phyloP scores from a whole-genome alignment of 257 asterid species.

The Solanum rostratum region DNA sequence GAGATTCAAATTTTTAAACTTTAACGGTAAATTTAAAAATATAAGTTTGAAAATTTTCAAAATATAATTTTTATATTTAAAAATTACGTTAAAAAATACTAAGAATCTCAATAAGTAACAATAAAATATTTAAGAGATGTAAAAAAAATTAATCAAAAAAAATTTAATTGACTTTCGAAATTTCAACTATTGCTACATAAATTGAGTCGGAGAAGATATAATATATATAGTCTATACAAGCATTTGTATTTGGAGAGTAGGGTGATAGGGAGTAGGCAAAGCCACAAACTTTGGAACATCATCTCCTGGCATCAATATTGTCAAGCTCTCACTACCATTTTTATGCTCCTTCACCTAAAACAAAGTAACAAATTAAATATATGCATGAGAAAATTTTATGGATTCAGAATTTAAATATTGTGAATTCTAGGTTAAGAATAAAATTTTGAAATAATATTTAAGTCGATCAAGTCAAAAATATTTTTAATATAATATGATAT shows the following conservation, averaged over 20 bases:
- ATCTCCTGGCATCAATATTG: conserved; percentile 18
- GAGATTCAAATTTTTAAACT: no score
- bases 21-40: not conserved
- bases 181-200: not conserved
- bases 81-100: no score
- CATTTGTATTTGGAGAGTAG: not conserved
- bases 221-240: not conserved
- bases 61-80: not conserved
- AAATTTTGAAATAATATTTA: not conserved
- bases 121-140: no score
- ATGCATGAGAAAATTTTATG: not conserved
- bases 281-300: conserved; percentile 9
- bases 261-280: not conserved
- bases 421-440: not conserved
- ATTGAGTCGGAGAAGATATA: not conserved
- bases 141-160: not conserved
- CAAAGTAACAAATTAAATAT: not conserved
- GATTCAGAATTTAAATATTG: not conserved
- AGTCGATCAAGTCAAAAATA: fast-evolving
- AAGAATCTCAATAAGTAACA: not conserved
- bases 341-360: not conserved
- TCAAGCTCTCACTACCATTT: not conserved
- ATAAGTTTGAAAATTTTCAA: not conserved
- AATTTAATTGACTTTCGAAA: not conserved
- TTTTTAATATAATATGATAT: not conserved